A percentile compares a stretch with the other conserved stretches of the same genome.
phyloP scores from a whole-genome alignment of 2,329 filamentous ascomycete genomes.

The Stagonosporopsis vannaccii region DNA sequence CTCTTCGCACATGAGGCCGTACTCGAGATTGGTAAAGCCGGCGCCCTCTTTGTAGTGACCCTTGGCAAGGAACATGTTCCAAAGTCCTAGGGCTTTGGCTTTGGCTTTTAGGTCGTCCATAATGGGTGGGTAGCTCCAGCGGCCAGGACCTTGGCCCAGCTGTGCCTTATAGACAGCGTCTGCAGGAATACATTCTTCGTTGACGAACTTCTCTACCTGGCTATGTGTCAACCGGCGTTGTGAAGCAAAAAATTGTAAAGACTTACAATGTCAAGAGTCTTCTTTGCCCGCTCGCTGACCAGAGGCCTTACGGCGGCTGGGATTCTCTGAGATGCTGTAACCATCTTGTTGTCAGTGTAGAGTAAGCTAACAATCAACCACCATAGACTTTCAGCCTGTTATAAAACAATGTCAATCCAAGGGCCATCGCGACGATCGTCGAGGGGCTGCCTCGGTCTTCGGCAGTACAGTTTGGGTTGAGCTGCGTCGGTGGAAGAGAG shows the following conservation, averaged over 20 bases:
- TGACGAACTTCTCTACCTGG: conserved; percentile 87
- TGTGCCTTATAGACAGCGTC: conserved; percentile 69
- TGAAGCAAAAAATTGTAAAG: not conserved
- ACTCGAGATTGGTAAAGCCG: conserved; percentile 78
- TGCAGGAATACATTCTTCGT: conserved; percentile 79
- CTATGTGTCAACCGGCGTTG: conserved; percentile 1
- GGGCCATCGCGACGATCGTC: not conserved
- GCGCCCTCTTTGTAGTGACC: conserved; percentile 92
- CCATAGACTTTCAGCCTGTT: conserved; percentile 1
- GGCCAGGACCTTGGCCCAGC: conserved; percentile 74
- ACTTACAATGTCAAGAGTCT: conserved; percentile 74
- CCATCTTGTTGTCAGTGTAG: conserved; percentile 17
- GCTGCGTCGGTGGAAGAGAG: conserved; percentile 11
- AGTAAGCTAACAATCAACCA: not conserved
- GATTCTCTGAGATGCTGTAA: conserved; percentile 58
- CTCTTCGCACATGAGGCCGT: conserved; percentile 95
- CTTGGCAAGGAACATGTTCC: conserved; percentile 96
- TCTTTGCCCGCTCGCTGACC: conserved; percentile 83
- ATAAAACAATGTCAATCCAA: not conserved
- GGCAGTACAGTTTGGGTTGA: not conserved
- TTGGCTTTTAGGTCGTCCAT: conserved; percentile 87
- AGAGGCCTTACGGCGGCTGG: conserved; percentile 63
- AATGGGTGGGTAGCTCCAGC: conserved; percentile 83
- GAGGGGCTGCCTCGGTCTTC: conserved; percentile 5
- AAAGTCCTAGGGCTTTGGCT: conserved; percentile 80